Base-by-base conservation (phyloP, 192 early-diverging fungal species). In the Coemansia sp. region DNA sequence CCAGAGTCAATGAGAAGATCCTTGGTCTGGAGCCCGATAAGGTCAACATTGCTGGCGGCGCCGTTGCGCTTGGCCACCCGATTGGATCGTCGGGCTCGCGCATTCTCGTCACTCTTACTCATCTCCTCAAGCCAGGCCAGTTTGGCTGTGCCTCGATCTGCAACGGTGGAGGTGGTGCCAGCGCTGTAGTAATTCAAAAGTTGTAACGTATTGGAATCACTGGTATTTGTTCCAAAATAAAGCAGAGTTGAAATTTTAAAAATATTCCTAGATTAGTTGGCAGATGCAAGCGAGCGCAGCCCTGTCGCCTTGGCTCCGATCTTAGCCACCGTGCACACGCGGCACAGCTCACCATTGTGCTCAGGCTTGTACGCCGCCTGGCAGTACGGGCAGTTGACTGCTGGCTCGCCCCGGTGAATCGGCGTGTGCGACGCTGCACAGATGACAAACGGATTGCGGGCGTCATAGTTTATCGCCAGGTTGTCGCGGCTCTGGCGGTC, bases 361-460 rank as follows among this genome's bases (percentile, higher is more conserved):
- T 96, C 90, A 22, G 94, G 91, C 71, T 91, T 89, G 79, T 89
- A 96, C 11, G 89, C 83, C 4, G 95, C 88, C 23, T 85, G 81
- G 79, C 96, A 98, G 83, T 89, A 97, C 17, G 94, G 87, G 72
- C 97, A 99, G 42, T 85, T 73, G 11, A 87, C 84, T 5, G 82
- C 78, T 8, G 93, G 87, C 40, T 88, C 90, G 47, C 94, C 95
- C 44, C 85, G 85, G 83, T 95, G 93, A 62, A 99, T 98, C 5
- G 97, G 94, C 31, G 89, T 85, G 64, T 87, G 92, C 23, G 94
- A 90, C 34, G 85, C 83, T 11, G 84, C 92, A 69, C 96, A 98
- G 3, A 95, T 78, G 2, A 89, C 88, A 71, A 97, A 96, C 57
- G 96, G 94, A 71, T 95, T 98, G 84, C 91, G 94, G 71, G 93